Conservation (phyloP, 2,329 filamentous ascomycete species). For the Aaosphaeria pasadenensis region DNA sequence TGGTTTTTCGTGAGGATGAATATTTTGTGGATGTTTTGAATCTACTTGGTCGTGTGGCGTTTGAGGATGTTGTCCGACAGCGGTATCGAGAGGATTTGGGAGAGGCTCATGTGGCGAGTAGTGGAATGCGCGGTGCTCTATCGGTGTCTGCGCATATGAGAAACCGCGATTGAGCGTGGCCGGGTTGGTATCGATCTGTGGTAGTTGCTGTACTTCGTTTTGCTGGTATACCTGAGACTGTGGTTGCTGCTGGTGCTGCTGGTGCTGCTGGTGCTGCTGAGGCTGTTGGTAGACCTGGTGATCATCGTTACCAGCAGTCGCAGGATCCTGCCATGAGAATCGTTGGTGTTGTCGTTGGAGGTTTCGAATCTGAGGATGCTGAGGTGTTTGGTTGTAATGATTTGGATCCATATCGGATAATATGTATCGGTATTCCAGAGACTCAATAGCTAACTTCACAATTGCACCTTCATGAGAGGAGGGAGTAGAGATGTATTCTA, state of each 20-base stretch:
- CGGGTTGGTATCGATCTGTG: constrained; percentile 14
- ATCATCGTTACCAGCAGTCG: background rate
- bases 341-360: constrained; percentile 5
- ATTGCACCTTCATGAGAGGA: too few species aligned
- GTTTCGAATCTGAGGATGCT: too few species aligned
- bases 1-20: constrained; percentile 14
- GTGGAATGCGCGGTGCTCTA: constrained; percentile 19
- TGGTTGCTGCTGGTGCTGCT: constrained; percentile 1
- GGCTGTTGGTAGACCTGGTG: background rate
- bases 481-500: too few species aligned
- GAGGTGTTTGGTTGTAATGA: too few species aligned
- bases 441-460: too few species aligned
- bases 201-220: constrained; percentile 8
- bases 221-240: constrained; percentile 1
- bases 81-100: constrained; percentile 14
- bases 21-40: constrained; percentile 10
- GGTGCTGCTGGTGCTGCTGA: background rate
- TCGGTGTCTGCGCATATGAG: constrained; percentile 35
- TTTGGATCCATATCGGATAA: too few species aligned
- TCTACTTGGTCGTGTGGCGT: constrained; percentile 14
- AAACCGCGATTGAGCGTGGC: constrained; percentile 24
- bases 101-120: constrained; percentile 16
- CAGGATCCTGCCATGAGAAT: background rate
- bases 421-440: too few species aligned
- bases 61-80: constrained; percentile 26